Percentiles rank a stretch among this genome's conserved stretches.
Evolutionary conservation across 306 rosid genomes (phyloP).

Genomic region (Citrullus amarus): DNA sequence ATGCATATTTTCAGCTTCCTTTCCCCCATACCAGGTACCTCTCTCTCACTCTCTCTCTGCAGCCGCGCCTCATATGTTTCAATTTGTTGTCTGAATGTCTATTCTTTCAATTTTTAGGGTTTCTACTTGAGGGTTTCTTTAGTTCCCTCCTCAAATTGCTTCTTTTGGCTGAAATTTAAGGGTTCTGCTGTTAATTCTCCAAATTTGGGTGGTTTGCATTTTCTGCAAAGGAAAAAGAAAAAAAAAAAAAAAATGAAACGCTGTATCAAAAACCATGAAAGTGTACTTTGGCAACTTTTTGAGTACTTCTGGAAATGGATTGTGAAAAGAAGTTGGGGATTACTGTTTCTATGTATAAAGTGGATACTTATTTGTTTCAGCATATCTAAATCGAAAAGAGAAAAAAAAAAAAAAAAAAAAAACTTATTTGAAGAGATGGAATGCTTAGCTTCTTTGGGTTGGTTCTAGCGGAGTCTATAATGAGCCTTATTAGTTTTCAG

Average conservation of each 20-base stretch:
- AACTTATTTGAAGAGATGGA: neutral
- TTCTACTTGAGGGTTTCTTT: neutral
- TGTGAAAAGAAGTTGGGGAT: neutral
- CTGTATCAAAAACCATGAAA: neutral
- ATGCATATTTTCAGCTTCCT: constrained; percentile 94
- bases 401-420: neutral
- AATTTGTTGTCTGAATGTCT: neutral
- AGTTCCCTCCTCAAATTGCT: neutral
- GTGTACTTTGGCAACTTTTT: neutral
- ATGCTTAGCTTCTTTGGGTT: neutral
- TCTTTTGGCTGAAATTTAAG: neutral
- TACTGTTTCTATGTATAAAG: neutral
- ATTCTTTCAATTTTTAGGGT: neutral
- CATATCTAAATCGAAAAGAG: neutral
- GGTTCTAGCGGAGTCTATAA: neutral
- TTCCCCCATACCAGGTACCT: constrained; percentile 75
- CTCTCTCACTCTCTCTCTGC: neutral
- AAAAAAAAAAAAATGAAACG: neutral
- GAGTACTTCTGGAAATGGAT: neutral
- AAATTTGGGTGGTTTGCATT: neutral
- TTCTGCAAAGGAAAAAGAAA: neutral
- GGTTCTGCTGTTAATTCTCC: neutral
- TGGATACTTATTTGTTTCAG: neutral
- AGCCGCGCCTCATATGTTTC: neutral
- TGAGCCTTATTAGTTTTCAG: neutral